Base-by-base conservation (phyloP, 495 filamentous ascomycete species). In the Polyplosphaeria fusca region DNA sequence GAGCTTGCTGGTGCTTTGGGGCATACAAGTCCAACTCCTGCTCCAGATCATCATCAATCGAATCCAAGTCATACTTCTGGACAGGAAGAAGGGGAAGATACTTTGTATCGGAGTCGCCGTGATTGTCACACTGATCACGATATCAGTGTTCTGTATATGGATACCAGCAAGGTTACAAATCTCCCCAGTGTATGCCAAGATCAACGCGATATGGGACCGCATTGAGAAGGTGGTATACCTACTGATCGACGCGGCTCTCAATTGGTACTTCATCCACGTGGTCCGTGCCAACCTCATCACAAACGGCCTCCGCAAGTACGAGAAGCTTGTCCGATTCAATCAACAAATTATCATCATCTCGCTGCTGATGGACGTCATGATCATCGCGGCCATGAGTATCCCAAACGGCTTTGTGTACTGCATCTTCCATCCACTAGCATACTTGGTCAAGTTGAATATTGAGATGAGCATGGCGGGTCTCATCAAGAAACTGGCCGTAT, bases 31-130 rank as follows among this genome's bases (percentile, higher is more conserved):
- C 16, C 56, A 60, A 20, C 56, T 60, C 14, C 49, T 60, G 9
- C 56, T 60, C 16, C 56, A 60, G 25, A 60, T 60, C 20, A 60
- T 60, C 28, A 60, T 60, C 56, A 60, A 60, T 42, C 56, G 56
- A 5, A 60, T 60, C 42, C 48, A 49, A n/a, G 42, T 60, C 48
- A 60, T 60, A 16, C 41, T 60, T 1, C 56, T 49, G 14, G 56
- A 60, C 37, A 48, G 56, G 7, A 40, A 25, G 5, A 48, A 35
- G 3, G 47, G 41, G 30, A 60, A 48, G 43, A 14, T 24, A 2
- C 52, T 60, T 1, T 53, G 52, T 48, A 60, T 60, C 22, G 42
- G 41, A 14, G 53, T 49, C 24, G 56, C 56, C 14, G 42, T 35
- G 7, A 54, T 60, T 11, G 56, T 60, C 1, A 60, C 56, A 7